Conservation (phyloP, 176 grass and related monocot species). For the Carex parvula region DNA sequence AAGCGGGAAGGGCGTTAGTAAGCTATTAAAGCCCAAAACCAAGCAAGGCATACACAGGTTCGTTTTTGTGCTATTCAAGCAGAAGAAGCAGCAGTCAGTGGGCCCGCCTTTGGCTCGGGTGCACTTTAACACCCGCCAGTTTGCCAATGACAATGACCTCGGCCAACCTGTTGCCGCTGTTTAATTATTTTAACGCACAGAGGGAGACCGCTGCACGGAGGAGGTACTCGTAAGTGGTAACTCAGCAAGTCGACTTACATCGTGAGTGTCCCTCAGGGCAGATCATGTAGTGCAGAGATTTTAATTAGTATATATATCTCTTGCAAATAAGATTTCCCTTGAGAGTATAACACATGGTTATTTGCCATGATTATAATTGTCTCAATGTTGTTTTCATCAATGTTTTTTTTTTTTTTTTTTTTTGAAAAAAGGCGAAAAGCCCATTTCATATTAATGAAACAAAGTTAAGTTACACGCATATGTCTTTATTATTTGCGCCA, state of each 20-base stretch:
- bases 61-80: conserved; percentile 90
- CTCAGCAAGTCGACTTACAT: background rate
- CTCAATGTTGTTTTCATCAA: background rate
- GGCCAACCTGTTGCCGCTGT: conserved; percentile 79
- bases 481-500: too few species aligned
- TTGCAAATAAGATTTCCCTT: background rate
- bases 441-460: too few species aligned
- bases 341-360: background rate
- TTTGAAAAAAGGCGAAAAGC: too few species aligned
- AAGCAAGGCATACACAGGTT: conserved; percentile 87
- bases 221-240: conserved; percentile 27
- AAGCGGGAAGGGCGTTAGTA: conserved; percentile 58
- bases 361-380: background rate
- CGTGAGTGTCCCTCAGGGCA: background rate
- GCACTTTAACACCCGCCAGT: conserved; percentile 68
- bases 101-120: conserved; percentile 43
- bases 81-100: conserved; percentile 50
- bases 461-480: too few species aligned
- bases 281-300: background rate
- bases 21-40: conserved; percentile 83
- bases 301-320: background rate
- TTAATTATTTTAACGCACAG: conserved; percentile 88
- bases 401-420: too few species aligned
- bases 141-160: conserved; percentile 70
- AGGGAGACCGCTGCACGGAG: conserved; percentile 82